Conservation (phyloP, 345 rosid species). For the Linum trigynum region DNA sequence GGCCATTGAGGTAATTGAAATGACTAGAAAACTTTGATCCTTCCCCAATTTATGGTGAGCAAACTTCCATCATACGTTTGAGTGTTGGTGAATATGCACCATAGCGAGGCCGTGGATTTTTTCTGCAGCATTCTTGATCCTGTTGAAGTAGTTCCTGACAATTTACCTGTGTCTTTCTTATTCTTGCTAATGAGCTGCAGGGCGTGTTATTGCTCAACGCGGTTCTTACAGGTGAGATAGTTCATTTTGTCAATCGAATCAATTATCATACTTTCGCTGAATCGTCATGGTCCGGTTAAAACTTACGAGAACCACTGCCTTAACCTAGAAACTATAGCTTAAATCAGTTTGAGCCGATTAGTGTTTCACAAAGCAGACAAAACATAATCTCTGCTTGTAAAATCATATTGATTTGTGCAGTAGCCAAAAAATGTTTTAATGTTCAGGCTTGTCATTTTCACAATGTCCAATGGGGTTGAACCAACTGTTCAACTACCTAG, state of each 20-base stretch:
- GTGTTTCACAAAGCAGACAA: no score
- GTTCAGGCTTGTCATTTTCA: no score
- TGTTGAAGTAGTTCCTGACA: background rate
- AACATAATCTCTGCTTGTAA: no score
- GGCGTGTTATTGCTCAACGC: constrained; percentile 86
- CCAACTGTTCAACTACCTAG: no score
- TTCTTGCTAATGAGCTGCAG: constrained; percentile 21
- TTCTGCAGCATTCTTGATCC: background rate
- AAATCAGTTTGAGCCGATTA: no score
- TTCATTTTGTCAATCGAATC: background rate
- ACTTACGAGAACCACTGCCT: no score
- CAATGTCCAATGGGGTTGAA: no score
- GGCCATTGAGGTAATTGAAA: constrained; percentile 64
- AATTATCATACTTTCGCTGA: background rate
- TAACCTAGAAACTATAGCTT: no score
- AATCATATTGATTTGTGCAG: no score
- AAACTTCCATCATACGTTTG: background rate
- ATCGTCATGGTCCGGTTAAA: background rate
- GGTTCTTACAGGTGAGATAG: constrained; percentile 70
- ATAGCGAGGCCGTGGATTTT: background rate
- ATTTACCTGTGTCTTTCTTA: background rate
- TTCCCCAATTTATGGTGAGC: background rate
- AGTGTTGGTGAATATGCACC: background rate
- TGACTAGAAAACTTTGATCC: background rate
- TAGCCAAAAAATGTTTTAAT: no score